Conservation (phyloP, 176 grass and related monocot species). For the Pontederia paniculata region DNA sequence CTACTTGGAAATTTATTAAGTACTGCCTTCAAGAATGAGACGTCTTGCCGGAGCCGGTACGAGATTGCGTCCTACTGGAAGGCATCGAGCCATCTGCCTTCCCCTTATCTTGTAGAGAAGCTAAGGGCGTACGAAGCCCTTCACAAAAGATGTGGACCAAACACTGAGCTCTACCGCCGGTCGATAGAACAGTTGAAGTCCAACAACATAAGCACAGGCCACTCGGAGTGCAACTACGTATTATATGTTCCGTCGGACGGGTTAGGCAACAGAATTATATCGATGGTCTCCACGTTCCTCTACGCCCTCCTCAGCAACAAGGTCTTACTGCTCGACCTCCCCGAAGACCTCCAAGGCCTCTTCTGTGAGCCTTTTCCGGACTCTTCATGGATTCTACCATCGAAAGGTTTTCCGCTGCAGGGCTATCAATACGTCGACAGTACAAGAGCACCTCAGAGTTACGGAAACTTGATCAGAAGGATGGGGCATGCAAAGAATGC, state of each 20-base stretch:
- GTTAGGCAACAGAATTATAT: too few species aligned
- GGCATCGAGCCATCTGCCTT: not conserved
- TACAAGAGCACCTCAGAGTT: not conserved
- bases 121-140: too few species aligned
- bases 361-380: conserved; percentile 2
- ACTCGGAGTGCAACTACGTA: conserved; percentile 1
- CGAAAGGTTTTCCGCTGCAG: conserved; percentile 6
- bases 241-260: not conserved
- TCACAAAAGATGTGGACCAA: too few species aligned
- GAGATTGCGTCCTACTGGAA: not conserved
- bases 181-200: not conserved
- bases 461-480: conserved; percentile 7
- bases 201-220: not conserved
- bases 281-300: too few species aligned
- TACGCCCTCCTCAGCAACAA: too few species aligned
- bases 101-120: not conserved
- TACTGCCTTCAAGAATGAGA: not conserved
- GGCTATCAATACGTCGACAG: not conserved
- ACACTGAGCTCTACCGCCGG: too few species aligned
- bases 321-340: too few species aligned
- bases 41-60: conserved; percentile 10
- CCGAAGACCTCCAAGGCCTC: too few species aligned
- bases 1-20: not conserved
- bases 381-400: not conserved
- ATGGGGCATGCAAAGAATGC: not conserved